These are phyloP conservation scores for Imleria badia DNA, from an alignment of 768 basidiomycete species.

Conservation along the genomic window DNA sequence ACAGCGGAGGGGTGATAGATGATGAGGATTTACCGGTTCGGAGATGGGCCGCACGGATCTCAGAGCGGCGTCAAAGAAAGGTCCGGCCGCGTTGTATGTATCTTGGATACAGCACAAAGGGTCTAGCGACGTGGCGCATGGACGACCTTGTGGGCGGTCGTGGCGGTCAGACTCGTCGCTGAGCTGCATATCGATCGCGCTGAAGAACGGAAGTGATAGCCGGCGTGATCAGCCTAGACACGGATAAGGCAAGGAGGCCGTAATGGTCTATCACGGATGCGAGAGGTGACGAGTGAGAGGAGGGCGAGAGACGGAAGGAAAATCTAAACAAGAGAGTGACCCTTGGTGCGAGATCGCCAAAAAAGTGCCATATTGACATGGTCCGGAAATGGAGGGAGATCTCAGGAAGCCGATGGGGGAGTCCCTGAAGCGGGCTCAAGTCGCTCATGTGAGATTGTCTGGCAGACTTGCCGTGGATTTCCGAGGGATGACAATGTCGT, in stretches of 20 bases:
- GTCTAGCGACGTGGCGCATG: background rate
- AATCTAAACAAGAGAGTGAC: constrained; percentile 5
- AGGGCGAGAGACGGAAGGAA: background rate
- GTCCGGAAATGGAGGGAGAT: constrained; percentile 27
- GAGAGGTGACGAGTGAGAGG: background rate
- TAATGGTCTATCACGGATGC: constrained; percentile 7
- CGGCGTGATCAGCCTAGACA: constrained; percentile 11
- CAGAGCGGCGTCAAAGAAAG: constrained; percentile 6
- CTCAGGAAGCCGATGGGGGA: constrained; percentile 20
- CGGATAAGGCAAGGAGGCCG: constrained; percentile 13
- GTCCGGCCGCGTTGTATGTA: constrained; percentile 9
- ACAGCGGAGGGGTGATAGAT: background rate
- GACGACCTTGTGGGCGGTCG: background rate
- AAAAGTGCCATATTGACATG: constrained; percentile 21
- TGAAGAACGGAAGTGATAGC: constrained; percentile 7
- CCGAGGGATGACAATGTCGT: constrained; percentile 6
- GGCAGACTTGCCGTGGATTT: constrained; percentile 18
- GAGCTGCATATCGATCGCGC: background rate
- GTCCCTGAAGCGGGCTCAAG: constrained; percentile 23
- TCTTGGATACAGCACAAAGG: constrained; percentile 12
- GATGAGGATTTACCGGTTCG: background rate
- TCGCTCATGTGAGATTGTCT: constrained; percentile 15
- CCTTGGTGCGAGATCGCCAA: constrained; percentile 22
- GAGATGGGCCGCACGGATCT: constrained; percentile 15
- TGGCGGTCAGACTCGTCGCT: background rate